Percentiles rank a stretch among this genome's conserved stretches.
Conservation (phyloP, 176 grass and related monocot species). For the Cenchrus purpureus region DNA sequence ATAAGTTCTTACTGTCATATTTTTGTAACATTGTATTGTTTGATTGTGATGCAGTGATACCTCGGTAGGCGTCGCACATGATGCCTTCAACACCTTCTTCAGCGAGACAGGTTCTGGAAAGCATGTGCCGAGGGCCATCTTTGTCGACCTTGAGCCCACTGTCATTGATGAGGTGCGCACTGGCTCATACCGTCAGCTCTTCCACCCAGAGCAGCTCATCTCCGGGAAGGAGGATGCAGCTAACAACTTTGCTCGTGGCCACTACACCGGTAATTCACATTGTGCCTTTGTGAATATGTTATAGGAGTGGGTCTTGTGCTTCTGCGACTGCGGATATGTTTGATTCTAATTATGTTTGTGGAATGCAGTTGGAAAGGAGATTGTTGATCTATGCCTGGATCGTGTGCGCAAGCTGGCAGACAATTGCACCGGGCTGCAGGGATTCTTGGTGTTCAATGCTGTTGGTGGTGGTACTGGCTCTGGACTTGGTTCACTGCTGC, state of each 20-base stretch:
- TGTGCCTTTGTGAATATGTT: not conserved
- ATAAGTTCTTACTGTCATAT: not conserved
- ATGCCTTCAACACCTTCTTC: constrained; percentile 98
- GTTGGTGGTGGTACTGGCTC: constrained; percentile 96
- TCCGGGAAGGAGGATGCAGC: constrained; percentile 94
- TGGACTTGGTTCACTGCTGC: constrained; percentile 83
- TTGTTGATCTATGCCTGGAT: constrained; percentile 91
- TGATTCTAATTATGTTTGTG: constrained; percentile 23
- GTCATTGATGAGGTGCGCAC: constrained; percentile 89
- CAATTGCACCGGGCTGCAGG: constrained; percentile 96
- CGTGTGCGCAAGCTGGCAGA: constrained; percentile 92
- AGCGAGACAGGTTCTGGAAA: constrained; percentile 84
- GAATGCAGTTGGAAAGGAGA: constrained; percentile 89
- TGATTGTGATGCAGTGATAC: constrained; percentile 57
- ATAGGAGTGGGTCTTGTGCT: not conserved
- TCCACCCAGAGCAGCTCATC: constrained; percentile 95
- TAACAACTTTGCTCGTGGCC: constrained; percentile 94
- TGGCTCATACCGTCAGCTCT: constrained; percentile 86
- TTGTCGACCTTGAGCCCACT: constrained; percentile 93
- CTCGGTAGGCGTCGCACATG: constrained; percentile 63
- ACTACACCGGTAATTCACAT: constrained; percentile 77
- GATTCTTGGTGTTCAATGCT: constrained; percentile 94
- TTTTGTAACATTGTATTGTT: constrained; percentile 25
- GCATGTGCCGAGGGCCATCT: constrained; percentile 96
- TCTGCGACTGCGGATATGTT: not conserved